Conservation (phyloP, 1,139 yeast species). For the Nakaseomyces bracarensis region DNA sequence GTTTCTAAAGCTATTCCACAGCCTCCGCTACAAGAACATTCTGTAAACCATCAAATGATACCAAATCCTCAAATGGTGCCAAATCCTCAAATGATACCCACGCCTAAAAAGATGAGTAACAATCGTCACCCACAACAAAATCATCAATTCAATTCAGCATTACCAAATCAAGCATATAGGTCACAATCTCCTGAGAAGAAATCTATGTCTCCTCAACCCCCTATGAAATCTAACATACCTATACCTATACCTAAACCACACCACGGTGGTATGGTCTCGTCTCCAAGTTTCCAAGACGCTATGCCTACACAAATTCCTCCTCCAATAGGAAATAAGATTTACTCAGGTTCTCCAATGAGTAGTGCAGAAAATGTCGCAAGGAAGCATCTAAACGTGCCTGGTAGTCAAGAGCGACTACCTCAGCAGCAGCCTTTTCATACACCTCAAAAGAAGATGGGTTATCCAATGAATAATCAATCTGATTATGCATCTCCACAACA, state of each 20-base stretch:
- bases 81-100: not conserved
- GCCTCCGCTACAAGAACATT: not conserved
- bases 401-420: not conserved
- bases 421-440: not conserved
- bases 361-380: not conserved
- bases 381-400: not conserved
- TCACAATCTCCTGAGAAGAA: constrained; percentile 2
- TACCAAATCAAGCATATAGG: not conserved
- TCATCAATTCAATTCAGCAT: not conserved
- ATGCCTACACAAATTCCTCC: not conserved
- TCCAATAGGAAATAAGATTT: not conserved
- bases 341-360: not conserved
- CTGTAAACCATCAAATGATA: not conserved
- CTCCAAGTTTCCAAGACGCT: not conserved
- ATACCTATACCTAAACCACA: not conserved
- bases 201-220: not conserved
- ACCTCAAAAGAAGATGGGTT: not conserved
- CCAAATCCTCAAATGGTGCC: too few species aligned
- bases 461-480: not conserved
- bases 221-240: not conserved
- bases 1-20: not conserved
- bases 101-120: not conserved
- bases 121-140: not conserved
- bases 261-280: not conserved
- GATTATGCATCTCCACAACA: not conserved